Percentiles rank a stretch among this genome's conserved stretches.
Conservation (phyloP, 169 alveolate species). For the Theileria annulata region DNA sequence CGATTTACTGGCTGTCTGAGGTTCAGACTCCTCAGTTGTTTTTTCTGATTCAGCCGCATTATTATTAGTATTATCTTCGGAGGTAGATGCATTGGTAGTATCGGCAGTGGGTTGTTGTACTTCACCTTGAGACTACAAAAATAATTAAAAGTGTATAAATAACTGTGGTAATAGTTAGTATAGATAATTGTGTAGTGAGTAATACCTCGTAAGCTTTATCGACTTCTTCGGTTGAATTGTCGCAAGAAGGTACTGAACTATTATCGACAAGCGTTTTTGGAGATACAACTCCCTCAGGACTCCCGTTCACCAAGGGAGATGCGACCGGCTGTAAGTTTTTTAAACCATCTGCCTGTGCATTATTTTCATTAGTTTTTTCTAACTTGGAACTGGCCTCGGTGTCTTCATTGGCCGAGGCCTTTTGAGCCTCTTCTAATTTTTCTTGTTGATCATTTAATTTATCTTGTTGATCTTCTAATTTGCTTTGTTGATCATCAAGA, state of each 20-base stretch:
- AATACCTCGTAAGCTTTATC: conserved; percentile 40
- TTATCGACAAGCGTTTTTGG: conserved; percentile 44
- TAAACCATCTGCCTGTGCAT: conserved; percentile 12
- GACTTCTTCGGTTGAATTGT: conserved; percentile 31
- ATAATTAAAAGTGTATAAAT: background rate
- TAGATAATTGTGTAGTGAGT: background rate
- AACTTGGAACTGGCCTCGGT: conserved; percentile 9
- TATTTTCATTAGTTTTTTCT: background rate
- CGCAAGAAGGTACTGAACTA: conserved; percentile 37
- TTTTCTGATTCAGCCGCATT: background rate
- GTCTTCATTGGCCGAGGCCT: background rate
- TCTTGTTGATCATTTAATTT: background rate
- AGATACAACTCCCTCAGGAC: conserved; percentile 38
- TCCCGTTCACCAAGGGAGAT: conserved; percentile 49
- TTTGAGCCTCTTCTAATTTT: conserved; percentile 20
- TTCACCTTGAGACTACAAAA: conserved; percentile 9
- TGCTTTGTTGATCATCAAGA: conserved; percentile 1
- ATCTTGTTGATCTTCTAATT: conserved; percentile 2
- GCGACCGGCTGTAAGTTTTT: conserved; percentile 53
- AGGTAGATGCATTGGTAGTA: background rate
- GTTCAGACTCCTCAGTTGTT: background rate
- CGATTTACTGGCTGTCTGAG: background rate
- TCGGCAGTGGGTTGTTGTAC: conserved; percentile 10
- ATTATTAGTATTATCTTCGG: background rate
- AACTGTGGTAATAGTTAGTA: background rate